phyloP scores from a whole-genome alignment of 1,284 basidiomycete genomes.

The Ganoderma resinaceum region DNA sequence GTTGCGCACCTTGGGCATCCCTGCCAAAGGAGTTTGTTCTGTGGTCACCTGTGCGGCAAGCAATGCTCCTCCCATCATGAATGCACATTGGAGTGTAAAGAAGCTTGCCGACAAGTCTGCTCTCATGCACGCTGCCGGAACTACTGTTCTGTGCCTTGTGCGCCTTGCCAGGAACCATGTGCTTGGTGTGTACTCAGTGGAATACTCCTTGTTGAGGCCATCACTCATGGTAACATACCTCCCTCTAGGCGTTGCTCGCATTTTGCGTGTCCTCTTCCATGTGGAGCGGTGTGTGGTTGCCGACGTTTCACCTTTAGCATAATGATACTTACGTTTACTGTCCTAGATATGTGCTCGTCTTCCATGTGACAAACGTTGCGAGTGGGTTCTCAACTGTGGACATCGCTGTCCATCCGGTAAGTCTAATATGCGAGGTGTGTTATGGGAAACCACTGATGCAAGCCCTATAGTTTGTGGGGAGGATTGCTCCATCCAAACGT shows the following conservation, averaged over 20 bases:
- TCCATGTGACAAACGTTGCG: constrained; percentile 69
- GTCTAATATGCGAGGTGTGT: constrained; percentile 18
- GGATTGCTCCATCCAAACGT: constrained; percentile 63
- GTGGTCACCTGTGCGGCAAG: constrained; percentile 62
- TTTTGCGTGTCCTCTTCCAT: constrained; percentile 65
- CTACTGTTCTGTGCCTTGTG: constrained; percentile 62
- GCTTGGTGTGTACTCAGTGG: constrained; percentile 45
- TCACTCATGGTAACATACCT: neutral
- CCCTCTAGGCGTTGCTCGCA: constrained; percentile 61
- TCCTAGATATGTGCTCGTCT: constrained; percentile 72
- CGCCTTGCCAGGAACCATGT: constrained; percentile 69
- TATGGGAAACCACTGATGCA: neutral
- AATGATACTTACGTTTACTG: neutral
- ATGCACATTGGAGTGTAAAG: constrained; percentile 54
- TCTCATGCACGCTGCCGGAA: constrained; percentile 55
- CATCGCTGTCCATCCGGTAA: constrained; percentile 74
- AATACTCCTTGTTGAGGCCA: neutral
- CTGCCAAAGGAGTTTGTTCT: constrained; percentile 62
- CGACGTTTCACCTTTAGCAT: neutral
- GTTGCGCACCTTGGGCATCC: constrained; percentile 53
- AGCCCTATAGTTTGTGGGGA: constrained; percentile 68
- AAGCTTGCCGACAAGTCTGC: constrained; percentile 64
- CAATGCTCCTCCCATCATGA: constrained; percentile 59
- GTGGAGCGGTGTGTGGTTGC: constrained; percentile 65
- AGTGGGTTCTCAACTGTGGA: constrained; percentile 56